Evolutionary conservation across 1,139 yeast genomes (phyloP).

Genomic region (Dujonia santamariae): DNA sequence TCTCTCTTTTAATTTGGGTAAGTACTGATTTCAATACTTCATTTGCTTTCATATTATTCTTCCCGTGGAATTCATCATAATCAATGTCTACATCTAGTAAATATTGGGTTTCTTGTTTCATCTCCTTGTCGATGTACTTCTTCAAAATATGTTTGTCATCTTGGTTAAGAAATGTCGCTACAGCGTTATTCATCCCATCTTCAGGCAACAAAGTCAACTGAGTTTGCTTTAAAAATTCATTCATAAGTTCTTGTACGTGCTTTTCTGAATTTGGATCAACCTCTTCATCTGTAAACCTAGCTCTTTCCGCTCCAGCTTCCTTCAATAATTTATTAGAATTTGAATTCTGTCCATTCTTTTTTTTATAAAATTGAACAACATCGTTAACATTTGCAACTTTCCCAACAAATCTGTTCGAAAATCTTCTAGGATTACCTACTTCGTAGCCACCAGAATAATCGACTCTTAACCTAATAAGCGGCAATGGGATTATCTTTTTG

Average conservation of each 20-base stretch:
- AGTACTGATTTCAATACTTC: constrained; percentile 28
- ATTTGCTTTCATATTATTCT: constrained; percentile 25
- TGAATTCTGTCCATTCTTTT: constrained; percentile 20
- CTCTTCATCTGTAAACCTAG: constrained; percentile 13
- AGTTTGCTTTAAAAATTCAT: constrained; percentile 58
- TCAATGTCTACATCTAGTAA: constrained; percentile 46
- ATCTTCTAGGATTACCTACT: constrained; percentile 85
- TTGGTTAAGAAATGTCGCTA: constrained; percentile 69
- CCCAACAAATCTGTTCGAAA: constrained; percentile 88
- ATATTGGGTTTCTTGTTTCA: constrained; percentile 58
- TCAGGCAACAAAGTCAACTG: constrained; percentile 73
- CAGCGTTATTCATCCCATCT: constrained; percentile 70
- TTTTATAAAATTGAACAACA: constrained; percentile 69
- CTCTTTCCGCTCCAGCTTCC: constrained; percentile 5
- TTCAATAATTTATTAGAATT: constrained; percentile 10
- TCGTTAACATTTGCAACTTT: constrained; percentile 87
- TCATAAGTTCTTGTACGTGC: constrained; percentile 58
- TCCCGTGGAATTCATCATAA: constrained; percentile 28
- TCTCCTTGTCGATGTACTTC: constrained; percentile 65
- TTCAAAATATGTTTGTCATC: constrained; percentile 76
- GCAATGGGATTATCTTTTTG: constrained; percentile 49
- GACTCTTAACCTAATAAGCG: constrained; percentile 76
- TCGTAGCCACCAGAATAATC: constrained; percentile 90
- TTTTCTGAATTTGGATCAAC: constrained; percentile 26
- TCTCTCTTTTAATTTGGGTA: constrained; percentile 21